Evolutionary conservation across 2,329 filamentous ascomycete genomes (phyloP).

Genomic region (Penicillium sp.): DNA sequence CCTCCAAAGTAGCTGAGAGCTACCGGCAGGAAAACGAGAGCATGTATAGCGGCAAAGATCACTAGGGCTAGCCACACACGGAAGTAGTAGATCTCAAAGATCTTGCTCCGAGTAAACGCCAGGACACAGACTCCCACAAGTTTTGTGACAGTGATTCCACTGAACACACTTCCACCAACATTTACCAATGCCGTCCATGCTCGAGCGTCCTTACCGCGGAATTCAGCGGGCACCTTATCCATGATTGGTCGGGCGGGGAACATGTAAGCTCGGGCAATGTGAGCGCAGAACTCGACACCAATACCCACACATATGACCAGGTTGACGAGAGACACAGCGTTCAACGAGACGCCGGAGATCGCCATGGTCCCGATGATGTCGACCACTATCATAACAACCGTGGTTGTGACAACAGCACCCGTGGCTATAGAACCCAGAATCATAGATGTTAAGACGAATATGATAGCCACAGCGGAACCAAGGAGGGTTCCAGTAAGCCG

Average conservation of each 20-base stretch:
- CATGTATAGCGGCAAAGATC: slow-evolving; percentile 81
- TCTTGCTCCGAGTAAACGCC: slow-evolving; percentile 94
- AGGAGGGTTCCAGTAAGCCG: slow-evolving; percentile 75
- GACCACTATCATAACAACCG: slow-evolving; percentile 88
- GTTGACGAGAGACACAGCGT: slow-evolving; percentile 93
- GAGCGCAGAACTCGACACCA: slow-evolving; percentile 93
- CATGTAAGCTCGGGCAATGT: slow-evolving; percentile 93
- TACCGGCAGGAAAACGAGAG: slow-evolving; percentile 87
- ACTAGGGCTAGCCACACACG: slow-evolving; percentile 92
- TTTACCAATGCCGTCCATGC: slow-evolving; percentile 94
- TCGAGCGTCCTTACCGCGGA: slow-evolving; percentile 78
- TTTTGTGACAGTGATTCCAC: slow-evolving; percentile 94
- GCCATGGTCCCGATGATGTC: slow-evolving; percentile 97
- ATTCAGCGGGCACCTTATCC: slow-evolving; percentile 73
- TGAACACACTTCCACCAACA: slow-evolving; percentile 91
- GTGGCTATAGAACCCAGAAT: slow-evolving; percentile 83
- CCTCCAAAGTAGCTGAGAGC: slow-evolving; percentile 83
- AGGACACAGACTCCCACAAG: slow-evolving; percentile 86
- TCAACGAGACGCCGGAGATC: slow-evolving; percentile 80
- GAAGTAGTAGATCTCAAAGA: slow-evolving; percentile 99
- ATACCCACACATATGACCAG: slow-evolving; percentile 97
- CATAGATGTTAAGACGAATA: slow-evolving; percentile 74
- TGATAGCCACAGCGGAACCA: slow-evolving; percentile 78
- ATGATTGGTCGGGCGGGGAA: slow-evolving; percentile 83
- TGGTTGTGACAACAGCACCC: slow-evolving; percentile 76